Evolutionary conservation across 78 protist species (phyloP), one percentile per base, ranked within the genome.

Genomic region (Capsaspora owczarzaki): DNA sequence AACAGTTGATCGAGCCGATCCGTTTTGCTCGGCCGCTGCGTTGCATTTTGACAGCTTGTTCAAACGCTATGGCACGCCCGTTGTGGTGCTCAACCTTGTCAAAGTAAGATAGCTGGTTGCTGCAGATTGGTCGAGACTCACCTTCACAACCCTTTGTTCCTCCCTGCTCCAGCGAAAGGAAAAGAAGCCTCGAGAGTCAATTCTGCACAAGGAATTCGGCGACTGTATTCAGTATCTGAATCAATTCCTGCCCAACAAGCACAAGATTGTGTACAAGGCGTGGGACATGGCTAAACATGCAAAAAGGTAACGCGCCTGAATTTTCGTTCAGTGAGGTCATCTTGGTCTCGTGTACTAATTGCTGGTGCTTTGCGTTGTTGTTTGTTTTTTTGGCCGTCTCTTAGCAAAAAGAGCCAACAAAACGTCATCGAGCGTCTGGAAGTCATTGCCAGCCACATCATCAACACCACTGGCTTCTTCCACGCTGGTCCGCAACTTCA

Each of bases 181-280:
- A 74, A 93, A 90, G 91, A 76, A 70, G 41, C 94, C 95, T 8
- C 86, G 99, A 37, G 99, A 97, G 85, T 16, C 86, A 40, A 53
- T 88, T 0, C 76, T 97, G 0, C 35, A 74, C 37, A 0, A 35
- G 27, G 95, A 85, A 47, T 92, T 86, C 72, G 66, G 46, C 2
- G 66, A 61, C 5, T 85, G 89, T 31, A 71, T 96, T 44, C 43
- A 60, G 25, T 40, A n/a, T 3, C 74, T 96, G 74, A 90, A 94
- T 42, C 76, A 81, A 56, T 51, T 72, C 42, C 76, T 70, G 56
- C 70, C 80, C 33, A 19, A 44, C 0, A 49, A 25, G 10, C 63
- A 76, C 22, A 47, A 75, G 29, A 68, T 92, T 27, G 53, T 20
- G 31, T 82, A 87, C 68, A 53, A 42, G 16, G 84, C 90, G 2